Percentiles rank a stretch among this genome's conserved stretches.
Evolutionary conservation across 176 grass and related monocot species (phyloP).

Genomic region (Luzula sylvatica): DNA sequence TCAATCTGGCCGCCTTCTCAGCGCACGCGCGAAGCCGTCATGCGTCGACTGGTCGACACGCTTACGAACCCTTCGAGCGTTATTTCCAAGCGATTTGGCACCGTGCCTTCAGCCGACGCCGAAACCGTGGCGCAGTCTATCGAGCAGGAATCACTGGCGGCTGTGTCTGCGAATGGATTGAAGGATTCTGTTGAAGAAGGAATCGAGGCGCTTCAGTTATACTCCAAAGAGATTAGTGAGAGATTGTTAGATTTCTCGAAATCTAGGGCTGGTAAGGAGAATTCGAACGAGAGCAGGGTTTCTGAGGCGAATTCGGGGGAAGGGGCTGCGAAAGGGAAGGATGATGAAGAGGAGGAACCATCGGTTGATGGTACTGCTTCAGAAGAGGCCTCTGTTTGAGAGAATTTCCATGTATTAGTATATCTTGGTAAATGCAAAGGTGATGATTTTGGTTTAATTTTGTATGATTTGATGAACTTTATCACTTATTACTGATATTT

Average conservation of each 20-base stretch:
- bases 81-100: constrained; percentile 63
- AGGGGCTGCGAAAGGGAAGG: constrained; percentile 7
- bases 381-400: constrained; percentile 14
- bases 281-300: background rate
- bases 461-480: too few species aligned
- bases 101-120: constrained; percentile 43
- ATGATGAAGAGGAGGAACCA: constrained; percentile 14
- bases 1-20: constrained; percentile 90
- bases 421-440: too few species aligned
- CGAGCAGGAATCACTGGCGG: constrained; percentile 63
- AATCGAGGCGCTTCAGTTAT: constrained; percentile 57
- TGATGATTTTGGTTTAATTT: too few species aligned
- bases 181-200: constrained; percentile 49
- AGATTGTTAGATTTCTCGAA: constrained; percentile 62
- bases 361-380: constrained; percentile 8
- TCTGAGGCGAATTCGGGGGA: background rate
- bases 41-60: constrained; percentile 69
- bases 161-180: constrained; percentile 26
- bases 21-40: constrained; percentile 85
- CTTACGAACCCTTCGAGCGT: constrained; percentile 44
- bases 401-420: background rate
- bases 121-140: constrained; percentile 33
- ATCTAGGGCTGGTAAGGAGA: constrained; percentile 15
- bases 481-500: too few species aligned
- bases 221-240: constrained; percentile 89